Conservation (phyloP, 2,329 filamentous ascomycete species). For the Ceratocystis diversiconidia region DNA sequence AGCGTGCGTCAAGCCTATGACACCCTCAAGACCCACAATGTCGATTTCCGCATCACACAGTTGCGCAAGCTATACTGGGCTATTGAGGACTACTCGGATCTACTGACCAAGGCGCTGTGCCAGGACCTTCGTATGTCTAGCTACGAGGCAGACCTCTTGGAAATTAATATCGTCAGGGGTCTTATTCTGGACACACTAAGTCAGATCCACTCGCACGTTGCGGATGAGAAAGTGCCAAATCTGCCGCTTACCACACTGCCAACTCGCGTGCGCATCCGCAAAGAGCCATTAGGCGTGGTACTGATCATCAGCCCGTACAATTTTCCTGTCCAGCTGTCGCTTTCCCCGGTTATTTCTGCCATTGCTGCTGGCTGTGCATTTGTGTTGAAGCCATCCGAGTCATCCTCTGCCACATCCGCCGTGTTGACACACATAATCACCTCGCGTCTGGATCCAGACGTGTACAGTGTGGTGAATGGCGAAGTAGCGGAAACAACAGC, state of each 20-base stretch:
- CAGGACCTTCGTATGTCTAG: slow-evolving; percentile 64
- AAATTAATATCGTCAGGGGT: slow-evolving; percentile 65
- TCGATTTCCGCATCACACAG: slow-evolving; percentile 72
- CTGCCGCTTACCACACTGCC: slow-evolving; percentile 37
- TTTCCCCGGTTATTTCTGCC: slow-evolving; percentile 72
- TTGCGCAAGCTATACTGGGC: slow-evolving; percentile 93
- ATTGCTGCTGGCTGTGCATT: slow-evolving; percentile 86
- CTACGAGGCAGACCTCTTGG: slow-evolving; percentile 59
- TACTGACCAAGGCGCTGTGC: slow-evolving; percentile 60
- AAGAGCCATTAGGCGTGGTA: slow-evolving; percentile 73
- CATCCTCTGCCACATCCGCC: slow-evolving; percentile 59
- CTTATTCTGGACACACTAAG: slow-evolving; percentile 68
- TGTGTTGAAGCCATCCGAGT: slow-evolving; percentile 82
- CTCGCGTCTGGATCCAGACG: slow-evolving; percentile 58
- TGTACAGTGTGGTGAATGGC: slow-evolving; percentile 70
- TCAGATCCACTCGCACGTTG: slow-evolving; percentile 66
- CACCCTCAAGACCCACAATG: slow-evolving; percentile 64
- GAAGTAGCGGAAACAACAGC: slow-evolving; percentile 65
- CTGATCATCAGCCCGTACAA: slow-evolving; percentile 90
- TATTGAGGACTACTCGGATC: slow-evolving; percentile 59
- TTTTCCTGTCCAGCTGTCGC: slow-evolving; percentile 70
- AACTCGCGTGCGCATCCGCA: slow-evolving; percentile 61
- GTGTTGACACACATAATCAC: slow-evolving; percentile 67
- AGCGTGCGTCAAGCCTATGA: slow-evolving; percentile 55
- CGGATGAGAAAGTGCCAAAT: slow-evolving; percentile 62